phyloP scores from a whole-genome alignment of 2,329 filamentous ascomycete species.

The Monosporascus sp. region DNA sequence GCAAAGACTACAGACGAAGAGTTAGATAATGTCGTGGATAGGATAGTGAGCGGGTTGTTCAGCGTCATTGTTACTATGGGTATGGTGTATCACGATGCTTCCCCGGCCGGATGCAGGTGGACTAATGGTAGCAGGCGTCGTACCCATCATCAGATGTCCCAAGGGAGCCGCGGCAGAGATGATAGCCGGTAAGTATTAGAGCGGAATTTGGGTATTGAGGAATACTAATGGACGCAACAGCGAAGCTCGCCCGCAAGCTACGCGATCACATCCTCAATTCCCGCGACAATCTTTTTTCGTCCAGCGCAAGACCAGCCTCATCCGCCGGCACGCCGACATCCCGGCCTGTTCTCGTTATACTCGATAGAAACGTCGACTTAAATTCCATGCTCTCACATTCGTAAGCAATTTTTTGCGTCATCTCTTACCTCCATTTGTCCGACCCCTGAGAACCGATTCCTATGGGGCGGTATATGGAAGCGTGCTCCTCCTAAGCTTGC shows the following conservation, averaged over 20 bases:
- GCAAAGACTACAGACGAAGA: slow-evolving; percentile 85
- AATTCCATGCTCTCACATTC: slow-evolving; percentile 99
- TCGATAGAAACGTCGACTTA: slow-evolving; percentile 92
- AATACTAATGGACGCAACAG: slow-evolving; percentile 24
- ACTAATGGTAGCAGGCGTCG: slow-evolving; percentile 56
- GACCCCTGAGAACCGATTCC: no score
- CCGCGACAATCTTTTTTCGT: slow-evolving; percentile 92
- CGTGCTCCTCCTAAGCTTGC: no score
- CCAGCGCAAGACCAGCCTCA: slow-evolving; percentile 50
- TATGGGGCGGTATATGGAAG: no score
- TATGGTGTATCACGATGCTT: slow-evolving; percentile 30
- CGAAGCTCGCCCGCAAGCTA: slow-evolving; percentile 90
- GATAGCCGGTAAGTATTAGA: slow-evolving; percentile 50
- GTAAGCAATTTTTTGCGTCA: not conserved
- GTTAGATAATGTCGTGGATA: slow-evolving; percentile 80
- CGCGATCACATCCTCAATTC: slow-evolving; percentile 96
- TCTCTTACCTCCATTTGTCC: not conserved
- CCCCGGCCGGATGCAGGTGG: slow-evolving; percentile 3
- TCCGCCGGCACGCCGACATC: slow-evolving; percentile 62
- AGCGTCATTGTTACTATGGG: slow-evolving; percentile 98
- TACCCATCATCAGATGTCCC: slow-evolving; percentile 91
- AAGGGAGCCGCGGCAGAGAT: slow-evolving; percentile 90
- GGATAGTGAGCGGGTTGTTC: slow-evolving; percentile 93
- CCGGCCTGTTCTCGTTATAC: slow-evolving; percentile 83
- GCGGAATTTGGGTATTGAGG: no score